Evolutionary conservation across 2,329 filamentous ascomycete genomes (phyloP).

Genomic region (Xylaria sp.): DNA sequence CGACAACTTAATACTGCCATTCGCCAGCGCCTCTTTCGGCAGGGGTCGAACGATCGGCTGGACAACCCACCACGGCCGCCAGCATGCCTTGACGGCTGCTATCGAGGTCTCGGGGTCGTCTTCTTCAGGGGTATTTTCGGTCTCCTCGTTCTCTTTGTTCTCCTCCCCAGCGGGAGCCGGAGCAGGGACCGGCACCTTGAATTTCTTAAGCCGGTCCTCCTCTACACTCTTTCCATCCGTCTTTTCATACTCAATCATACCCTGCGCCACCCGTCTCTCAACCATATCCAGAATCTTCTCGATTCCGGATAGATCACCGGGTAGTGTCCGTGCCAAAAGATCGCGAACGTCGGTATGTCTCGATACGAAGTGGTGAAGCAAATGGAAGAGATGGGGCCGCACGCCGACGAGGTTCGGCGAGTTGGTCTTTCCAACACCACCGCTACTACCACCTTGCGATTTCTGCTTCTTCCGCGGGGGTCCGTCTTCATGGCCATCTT

Average conservation of each 20-base stretch:
- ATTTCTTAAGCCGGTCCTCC: slow-evolving; percentile 28
- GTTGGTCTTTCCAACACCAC: slow-evolving; percentile 42
- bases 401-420: slow-evolving; percentile 68
- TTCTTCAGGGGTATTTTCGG: slow-evolving; percentile 30
- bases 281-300: slow-evolving; percentile 72
- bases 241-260: slow-evolving; percentile 61
- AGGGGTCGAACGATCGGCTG: slow-evolving; percentile 83
- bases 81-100: slow-evolving; percentile 65
- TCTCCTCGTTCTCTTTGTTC: slow-evolving; percentile 27
- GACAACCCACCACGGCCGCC: slow-evolving; percentile 82
- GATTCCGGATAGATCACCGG: slow-evolving; percentile 68
- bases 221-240: slow-evolving; percentile 45
- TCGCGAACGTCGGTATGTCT: slow-evolving; percentile 80
- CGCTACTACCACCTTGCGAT: slow-evolving; percentile 36
- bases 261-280: slow-evolving; percentile 67
- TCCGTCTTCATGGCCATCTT: slow-evolving; percentile 33
- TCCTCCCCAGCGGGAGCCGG: slow-evolving; percentile 26
- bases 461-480: slow-evolving; percentile 36
- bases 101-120: slow-evolving; percentile 54
- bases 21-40: slow-evolving; percentile 79
- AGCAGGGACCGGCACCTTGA: slow-evolving; percentile 12
- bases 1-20: slow-evolving; percentile 65
- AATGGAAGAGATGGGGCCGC: slow-evolving; percentile 89
- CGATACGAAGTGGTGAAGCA: slow-evolving; percentile 75
- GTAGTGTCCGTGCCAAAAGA: slow-evolving; percentile 63